Base-by-base conservation (phyloP, 768 basidiomycete species). In the Strobilomyces dryophilus region DNA sequence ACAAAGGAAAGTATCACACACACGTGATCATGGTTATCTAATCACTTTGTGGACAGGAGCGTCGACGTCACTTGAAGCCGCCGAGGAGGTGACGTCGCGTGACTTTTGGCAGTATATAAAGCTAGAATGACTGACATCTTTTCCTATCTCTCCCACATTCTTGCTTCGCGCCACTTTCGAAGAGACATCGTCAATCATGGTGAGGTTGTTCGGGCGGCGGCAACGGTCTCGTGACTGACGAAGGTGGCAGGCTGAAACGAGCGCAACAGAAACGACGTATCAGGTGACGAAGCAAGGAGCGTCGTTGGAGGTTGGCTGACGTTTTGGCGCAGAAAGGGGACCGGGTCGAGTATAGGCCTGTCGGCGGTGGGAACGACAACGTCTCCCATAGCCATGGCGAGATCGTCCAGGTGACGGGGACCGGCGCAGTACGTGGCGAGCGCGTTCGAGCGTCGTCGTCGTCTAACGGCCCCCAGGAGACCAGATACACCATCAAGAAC, bases 261-360 rank as follows among this genome's bases (percentile, higher is more conserved):
- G 52, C 3, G 15, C 42, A 14, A 43, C 42, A 6, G 42, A 44
- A 48, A 17, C 40, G 44, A 50, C 51, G 45, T 70, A 70, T 36
- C 54, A 66, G 66, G 68, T 72, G 36, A 49, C 3, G 24, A 2
- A 0, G 5, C 15, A 15, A 17, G 36, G 31, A 11, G 29, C 18
- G 26, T 0, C 4, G 8, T 8, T 10, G n/a, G 8, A 6, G 1
- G 12, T 2, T 8, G 15, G 10, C 51, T 64, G n/a, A 64, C 31
- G 11, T 36, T 17, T 29, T 12, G 31, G 2, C 3, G 3, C 26
- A 71, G 72, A 57, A 66, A 53, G 75, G 74, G 48, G 74, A 78
- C 55, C 71, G 62, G 52, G 72, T 78, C 57, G 74, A 76, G 57
- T 78, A 77, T 53, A 68, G 73, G 47, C 73, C 73, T 37, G 70